These are phyloP conservation scores for Colletotrichum lini DNA, from an alignment of 2,329 filamentous ascomycete genomes.

Conservation along the genomic window DNA sequence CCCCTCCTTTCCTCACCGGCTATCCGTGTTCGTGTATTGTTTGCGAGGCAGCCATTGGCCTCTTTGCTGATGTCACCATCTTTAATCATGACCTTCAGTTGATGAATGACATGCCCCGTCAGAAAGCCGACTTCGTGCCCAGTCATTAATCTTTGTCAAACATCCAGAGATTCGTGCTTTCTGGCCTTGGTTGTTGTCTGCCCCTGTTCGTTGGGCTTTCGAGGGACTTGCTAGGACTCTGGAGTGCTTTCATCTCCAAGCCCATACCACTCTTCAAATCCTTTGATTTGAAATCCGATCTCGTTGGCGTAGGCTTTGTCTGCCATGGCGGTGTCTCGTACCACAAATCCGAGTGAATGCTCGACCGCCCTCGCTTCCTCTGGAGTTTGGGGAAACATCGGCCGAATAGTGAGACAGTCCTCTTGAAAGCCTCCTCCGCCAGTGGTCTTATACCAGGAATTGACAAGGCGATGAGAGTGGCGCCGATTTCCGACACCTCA, in stretches of 20 bases:
- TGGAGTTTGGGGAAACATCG: slow-evolving; percentile 5
- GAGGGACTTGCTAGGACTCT: background rate
- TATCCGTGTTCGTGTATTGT: background rate
- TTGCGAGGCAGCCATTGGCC: background rate
- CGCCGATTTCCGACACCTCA: slow-evolving; percentile 65
- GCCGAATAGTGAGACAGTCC: background rate
- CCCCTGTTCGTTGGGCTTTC: background rate
- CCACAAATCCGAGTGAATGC: slow-evolving; percentile 15
- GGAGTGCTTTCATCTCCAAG: slow-evolving; percentile 4
- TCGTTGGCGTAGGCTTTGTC: slow-evolving; percentile 5
- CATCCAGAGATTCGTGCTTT: slow-evolving; percentile 23
- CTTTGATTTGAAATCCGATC: slow-evolving; percentile 8
- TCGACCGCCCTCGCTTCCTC: background rate
- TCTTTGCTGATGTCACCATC: background rate
- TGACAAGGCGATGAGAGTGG: slow-evolving; percentile 65
- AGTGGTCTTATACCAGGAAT: slow-evolving; percentile 65
- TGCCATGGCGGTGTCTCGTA: slow-evolving; percentile 28
- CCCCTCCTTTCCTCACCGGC: background rate
- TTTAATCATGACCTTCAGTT: background rate
- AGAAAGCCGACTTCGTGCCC: too few relatives aligned
- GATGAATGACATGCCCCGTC: background rate
- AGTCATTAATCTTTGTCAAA: background rate
- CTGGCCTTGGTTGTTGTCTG: background rate
- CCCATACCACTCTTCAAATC: slow-evolving; percentile 5
- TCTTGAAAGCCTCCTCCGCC: slow-evolving; percentile 11